Evolutionary conservation across 495 filamentous ascomycete species (phyloP).

Genomic region (Aspergillus baeticus): DNA sequence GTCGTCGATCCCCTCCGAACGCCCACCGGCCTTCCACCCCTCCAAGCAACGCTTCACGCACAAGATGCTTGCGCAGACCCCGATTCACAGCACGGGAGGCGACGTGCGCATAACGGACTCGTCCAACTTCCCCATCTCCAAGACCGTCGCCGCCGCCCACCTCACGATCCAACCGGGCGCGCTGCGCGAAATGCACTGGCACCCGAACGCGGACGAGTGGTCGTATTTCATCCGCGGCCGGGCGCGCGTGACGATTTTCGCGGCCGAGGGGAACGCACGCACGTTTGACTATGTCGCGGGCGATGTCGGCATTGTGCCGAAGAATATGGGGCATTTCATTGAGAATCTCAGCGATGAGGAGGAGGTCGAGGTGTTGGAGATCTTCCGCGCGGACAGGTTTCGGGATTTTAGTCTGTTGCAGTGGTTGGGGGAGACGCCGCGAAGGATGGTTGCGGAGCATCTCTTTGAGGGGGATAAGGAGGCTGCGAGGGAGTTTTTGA

Average conservation of each 20-base stretch:
- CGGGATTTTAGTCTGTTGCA: slow-evolving; percentile 65
- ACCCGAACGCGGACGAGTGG: slow-evolving; percentile 10
- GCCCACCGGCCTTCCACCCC: slow-evolving; percentile 49
- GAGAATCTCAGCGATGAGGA: slow-evolving; percentile 42
- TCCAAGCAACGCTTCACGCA: slow-evolving; percentile 61
- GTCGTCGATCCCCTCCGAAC: slow-evolving; percentile 38
- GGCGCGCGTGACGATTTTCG: slow-evolving; percentile 7
- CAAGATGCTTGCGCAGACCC: slow-evolving; percentile 58
- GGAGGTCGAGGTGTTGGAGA: slow-evolving; percentile 56
- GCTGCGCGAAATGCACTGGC: slow-evolving; percentile 46
- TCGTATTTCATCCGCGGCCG: slow-evolving; percentile 8
- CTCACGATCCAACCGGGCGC: slow-evolving; percentile 56
- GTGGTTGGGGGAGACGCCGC: slow-evolving; percentile 67
- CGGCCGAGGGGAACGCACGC: slow-evolving; percentile 4
- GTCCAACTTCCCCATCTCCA: slow-evolving; percentile 63
- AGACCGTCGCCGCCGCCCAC: slow-evolving; percentile 63
- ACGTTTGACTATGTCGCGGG: slow-evolving; percentile 45
- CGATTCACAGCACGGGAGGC: slow-evolving; percentile 53
- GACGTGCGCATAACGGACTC: slow-evolving; percentile 63
- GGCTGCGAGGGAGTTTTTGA: slow-evolving; percentile 54
- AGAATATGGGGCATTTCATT: slow-evolving; percentile 58
- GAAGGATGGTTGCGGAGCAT: slow-evolving; percentile 59
- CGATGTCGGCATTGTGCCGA: slow-evolving; percentile 60
- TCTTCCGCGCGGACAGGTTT: slow-evolving; percentile 58
- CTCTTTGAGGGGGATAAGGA: slow-evolving; percentile 55